A percentile compares a stretch with the other conserved stretches of the same genome.
Evolutionary conservation across 192 early-diverging fungal species (phyloP).

Genomic region (Glomus cerebriforme): DNA sequence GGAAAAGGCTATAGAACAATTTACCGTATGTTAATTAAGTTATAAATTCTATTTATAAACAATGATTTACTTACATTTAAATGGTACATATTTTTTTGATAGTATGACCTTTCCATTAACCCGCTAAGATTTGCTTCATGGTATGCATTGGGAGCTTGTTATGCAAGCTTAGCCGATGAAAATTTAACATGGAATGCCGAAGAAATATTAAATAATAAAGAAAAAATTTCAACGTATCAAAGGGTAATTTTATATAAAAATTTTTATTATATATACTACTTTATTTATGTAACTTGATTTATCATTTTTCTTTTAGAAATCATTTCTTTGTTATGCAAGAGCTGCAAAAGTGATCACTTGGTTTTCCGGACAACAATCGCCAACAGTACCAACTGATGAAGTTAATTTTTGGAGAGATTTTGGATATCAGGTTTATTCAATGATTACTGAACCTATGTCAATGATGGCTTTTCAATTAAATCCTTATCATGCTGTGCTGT

Average conservation of each 20-base stretch:
- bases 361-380: neutral
- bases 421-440: slow-evolving; percentile 52
- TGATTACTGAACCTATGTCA: slow-evolving; percentile 51
- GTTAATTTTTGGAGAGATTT: slow-evolving; percentile 52
- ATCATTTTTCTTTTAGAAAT: slow-evolving; percentile 41
- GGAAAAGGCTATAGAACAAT: slow-evolving; percentile 57
- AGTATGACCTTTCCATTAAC: slow-evolving; percentile 59
- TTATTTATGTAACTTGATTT: neutral
- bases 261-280: neutral
- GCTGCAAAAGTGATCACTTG: slow-evolving; percentile 27
- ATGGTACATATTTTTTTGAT: neutral
- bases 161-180: slow-evolving; percentile 64
- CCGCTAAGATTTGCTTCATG: slow-evolving; percentile 63
- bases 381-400: slow-evolving; percentile 25
- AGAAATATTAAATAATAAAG: slow-evolving; percentile 53
- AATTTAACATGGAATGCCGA: slow-evolving; percentile 61
- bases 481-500: neutral
- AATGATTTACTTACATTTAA: neutral
- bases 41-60: neutral
- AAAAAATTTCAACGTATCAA: slow-evolving; percentile 60
- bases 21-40: slow-evolving; percentile 35
- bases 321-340: slow-evolving; percentile 67
- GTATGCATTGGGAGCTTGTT: slow-evolving; percentile 63
- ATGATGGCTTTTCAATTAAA: slow-evolving; percentile 47
- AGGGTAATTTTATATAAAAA: slow-evolving; percentile 39